Base-by-base conservation (phyloP, 2,329 filamentous ascomycete genomes). In the Colletotrichum gloeosporioides region DNA sequence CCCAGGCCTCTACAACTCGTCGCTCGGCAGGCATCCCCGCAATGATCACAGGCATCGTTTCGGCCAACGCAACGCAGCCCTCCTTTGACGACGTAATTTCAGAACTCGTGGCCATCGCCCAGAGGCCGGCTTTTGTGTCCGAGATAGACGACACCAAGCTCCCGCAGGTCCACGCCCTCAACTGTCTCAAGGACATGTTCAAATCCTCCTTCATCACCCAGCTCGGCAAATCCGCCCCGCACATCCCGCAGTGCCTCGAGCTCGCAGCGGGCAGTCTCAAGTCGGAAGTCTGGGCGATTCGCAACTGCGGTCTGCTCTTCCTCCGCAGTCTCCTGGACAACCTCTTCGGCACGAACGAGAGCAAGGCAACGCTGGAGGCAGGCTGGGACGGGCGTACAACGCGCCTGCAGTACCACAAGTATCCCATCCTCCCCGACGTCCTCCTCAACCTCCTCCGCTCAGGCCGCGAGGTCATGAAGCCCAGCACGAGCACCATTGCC, bases 121-220 rank as follows among this genome's bases (percentile, higher is more conserved):
- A 87, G 29, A 84, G 86, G 27, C 88, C 90, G 66, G 90, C 90
- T 5, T 85, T 83, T 12, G 87, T 90, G 57, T 87, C 89, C 0
- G 89, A 91, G 75, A 92, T 90, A 1, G 92, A 93, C 74, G 91
- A 90, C 34, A 90, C 90, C 3, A 93, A 94, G 55, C 86, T 99
- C 6, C 94, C 96, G 1, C 96, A 99, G 84, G 97, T 99, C 0
- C 97, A 99, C 83, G 96, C 97, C 0, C 90, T 98, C 82, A 99
- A 99, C 82, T 98, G 95, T 77, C 87, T 99, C 73, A 97, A 97
- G 82, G 96, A 98, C 78, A 93, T 98, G 3, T 97, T 98, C 84
- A 96, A 95, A 73, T 96, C 93, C 79, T 95, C 95, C 0, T 91
- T 92, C 66, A 88, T 99, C 22, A 89, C 95, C 0, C 91, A 92